A percentile compares a stretch with the other conserved stretches of the same genome.
Conservation (phyloP, 345 rosid genomes). For the Cochlearia excelsa region DNA sequence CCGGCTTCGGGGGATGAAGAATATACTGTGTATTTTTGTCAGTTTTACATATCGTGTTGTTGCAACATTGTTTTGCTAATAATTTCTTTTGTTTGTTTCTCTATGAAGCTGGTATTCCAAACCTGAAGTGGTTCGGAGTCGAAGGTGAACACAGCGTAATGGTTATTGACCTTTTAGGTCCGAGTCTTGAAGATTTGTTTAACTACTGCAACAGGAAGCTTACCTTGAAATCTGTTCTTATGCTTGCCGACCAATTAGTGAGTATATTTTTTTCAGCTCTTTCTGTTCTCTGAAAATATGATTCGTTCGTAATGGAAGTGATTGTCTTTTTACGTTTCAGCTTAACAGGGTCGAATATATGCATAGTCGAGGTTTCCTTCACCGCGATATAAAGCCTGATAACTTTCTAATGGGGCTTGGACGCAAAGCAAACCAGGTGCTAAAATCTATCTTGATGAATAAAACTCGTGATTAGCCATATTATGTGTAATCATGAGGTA, state of each 20-base stretch:
- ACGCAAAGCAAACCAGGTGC: slow-evolving; percentile 81
- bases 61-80: no score
- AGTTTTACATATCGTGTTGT: no score
- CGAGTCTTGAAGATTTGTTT: slow-evolving; percentile 85
- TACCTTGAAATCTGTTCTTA: slow-evolving; percentile 71
- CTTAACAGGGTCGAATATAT: slow-evolving; percentile 77
- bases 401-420: slow-evolving; percentile 87
- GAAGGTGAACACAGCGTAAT: slow-evolving; percentile 73
- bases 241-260: slow-evolving; percentile 88
- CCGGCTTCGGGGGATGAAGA: no score
- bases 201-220: slow-evolving; percentile 79
- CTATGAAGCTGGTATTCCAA: slow-evolving; percentile 73
- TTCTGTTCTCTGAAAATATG: not conserved
- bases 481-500: no score
- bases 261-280: slow-evolving; percentile 32
- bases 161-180: slow-evolving; percentile 89
- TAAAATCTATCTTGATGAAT: no score
- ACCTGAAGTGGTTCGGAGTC: slow-evolving; percentile 82
- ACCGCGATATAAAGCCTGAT: slow-evolving; percentile 90
- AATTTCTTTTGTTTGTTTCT: not conserved
- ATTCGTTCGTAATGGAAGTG: no score
- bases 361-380: slow-evolving; percentile 81
- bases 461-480: no score
- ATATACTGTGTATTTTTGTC: no score
- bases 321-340: slow-evolving; percentile 33